Evolutionary conservation across 2,329 filamentous ascomycete species (phyloP).

Genomic region (Dactylellina leptospora): DNA sequence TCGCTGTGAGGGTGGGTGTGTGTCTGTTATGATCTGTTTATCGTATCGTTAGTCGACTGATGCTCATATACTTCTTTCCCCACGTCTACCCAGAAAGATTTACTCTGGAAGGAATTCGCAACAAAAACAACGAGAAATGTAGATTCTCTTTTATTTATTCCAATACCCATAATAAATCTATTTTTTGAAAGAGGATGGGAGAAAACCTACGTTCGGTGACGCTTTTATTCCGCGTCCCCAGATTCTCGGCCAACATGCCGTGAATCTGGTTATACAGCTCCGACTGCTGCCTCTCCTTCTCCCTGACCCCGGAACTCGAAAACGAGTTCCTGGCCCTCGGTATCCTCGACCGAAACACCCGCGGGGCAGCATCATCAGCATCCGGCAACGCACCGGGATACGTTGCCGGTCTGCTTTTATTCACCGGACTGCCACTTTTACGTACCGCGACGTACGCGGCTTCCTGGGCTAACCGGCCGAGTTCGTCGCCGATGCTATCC

Average conservation of each 20-base stretch:
- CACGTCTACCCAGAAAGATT: too few species aligned
- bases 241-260: conserved; percentile 24
- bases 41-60: neutral
- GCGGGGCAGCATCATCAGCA: too few species aligned
- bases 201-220: conserved; percentile 17
- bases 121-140: neutral
- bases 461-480: neutral
- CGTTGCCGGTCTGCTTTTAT: neutral
- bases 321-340: conserved; percentile 33
- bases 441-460: neutral
- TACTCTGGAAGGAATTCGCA: neutral
- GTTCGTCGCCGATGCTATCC: conserved; percentile 10
- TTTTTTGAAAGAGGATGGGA: neutral
- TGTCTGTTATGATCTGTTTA: neutral
- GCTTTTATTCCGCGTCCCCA: conserved; percentile 19
- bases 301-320: conserved; percentile 27
- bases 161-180: neutral
- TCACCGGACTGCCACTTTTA: neutral
- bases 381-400: too few species aligned
- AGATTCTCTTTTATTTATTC: neutral
- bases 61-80: too few species aligned
- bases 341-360: too few species aligned
- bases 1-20: conserved; percentile 2
- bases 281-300: conserved; percentile 36
- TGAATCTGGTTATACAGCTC: conserved; percentile 45